A percentile compares a stretch with the other conserved stretches of the same genome.
These are phyloP conservation scores for Grosmannia huntii DNA, from an alignment of 2,329 filamentous ascomycete genomes.

Conservation along the genomic window DNA sequence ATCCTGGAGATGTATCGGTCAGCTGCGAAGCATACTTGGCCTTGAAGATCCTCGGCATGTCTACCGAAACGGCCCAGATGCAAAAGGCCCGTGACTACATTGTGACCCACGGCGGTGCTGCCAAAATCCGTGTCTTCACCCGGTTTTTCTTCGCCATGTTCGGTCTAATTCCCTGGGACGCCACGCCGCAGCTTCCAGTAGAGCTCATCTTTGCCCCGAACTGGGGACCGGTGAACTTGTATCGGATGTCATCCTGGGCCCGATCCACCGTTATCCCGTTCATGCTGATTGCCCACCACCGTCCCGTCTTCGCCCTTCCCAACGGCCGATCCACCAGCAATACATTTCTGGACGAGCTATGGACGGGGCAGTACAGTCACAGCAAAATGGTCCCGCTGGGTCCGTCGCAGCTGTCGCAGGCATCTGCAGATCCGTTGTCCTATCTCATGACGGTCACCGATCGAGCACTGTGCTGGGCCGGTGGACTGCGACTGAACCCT, in stretches of 20 bases:
- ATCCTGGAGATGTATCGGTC: slow-evolving; percentile 12
- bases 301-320: slow-evolving; percentile 17
- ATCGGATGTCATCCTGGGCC: slow-evolving; percentile 17
- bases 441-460: background rate
- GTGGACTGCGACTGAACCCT: slow-evolving; percentile 6
- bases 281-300: slow-evolving; percentile 17
- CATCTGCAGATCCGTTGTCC: background rate
- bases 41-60: slow-evolving; percentile 19
- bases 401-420: background rate
- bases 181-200: slow-evolving; percentile 19
- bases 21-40: slow-evolving; percentile 22
- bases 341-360: slow-evolving; percentile 21
- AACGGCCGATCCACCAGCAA: slow-evolving; percentile 14
- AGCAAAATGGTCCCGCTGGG: slow-evolving; percentile 3
- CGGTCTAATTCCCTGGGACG: slow-evolving; percentile 21
- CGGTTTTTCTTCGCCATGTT: slow-evolving; percentile 12
- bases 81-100: slow-evolving; percentile 15
- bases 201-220: slow-evolving; percentile 21
- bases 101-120: slow-evolving; percentile 16
- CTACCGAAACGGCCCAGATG: slow-evolving; percentile 10
- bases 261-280: slow-evolving; percentile 14
- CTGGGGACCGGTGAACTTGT: slow-evolving; percentile 18
- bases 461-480: slow-evolving; percentile 9
- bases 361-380: slow-evolving; percentile 13
- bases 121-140: slow-evolving; percentile 16